Conservation (phyloP, 2,329 filamentous ascomycete species). For the Aspergillus calidoustus region DNA sequence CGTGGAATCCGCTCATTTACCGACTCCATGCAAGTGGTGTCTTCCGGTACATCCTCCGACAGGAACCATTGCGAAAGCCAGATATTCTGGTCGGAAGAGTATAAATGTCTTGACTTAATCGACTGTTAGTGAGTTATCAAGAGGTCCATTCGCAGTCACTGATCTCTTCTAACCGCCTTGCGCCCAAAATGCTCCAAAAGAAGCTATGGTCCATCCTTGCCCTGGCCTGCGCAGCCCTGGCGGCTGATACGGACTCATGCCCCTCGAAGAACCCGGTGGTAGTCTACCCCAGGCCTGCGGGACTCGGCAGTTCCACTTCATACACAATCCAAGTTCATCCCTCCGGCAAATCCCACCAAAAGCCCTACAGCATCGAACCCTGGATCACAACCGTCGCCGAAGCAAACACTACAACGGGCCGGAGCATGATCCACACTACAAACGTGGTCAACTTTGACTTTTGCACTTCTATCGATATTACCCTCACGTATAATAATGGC, state of each 20-base stretch:
- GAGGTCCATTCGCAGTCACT: no score
- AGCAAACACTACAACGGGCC: constrained; percentile 6
- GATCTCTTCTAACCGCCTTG: no score
- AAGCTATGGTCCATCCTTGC: not conserved
- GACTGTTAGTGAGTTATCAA: no score
- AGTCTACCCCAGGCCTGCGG: not conserved
- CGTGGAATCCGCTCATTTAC: not conserved
- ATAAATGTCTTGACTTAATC: not conserved
- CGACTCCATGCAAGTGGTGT: not conserved
- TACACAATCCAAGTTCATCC: not conserved
- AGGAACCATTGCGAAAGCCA: no score
- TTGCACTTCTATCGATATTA: not conserved
- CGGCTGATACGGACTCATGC: not conserved
- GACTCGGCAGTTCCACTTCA: not conserved
- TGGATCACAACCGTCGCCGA: constrained; percentile 6
- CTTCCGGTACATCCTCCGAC: not conserved
- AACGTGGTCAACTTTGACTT: constrained; percentile 11
- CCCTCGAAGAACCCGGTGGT: not conserved
- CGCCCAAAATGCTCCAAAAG: not conserved
- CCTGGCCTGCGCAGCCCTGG: not conserved
- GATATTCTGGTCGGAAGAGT: not conserved
- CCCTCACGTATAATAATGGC: not conserved
- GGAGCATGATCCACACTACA: not conserved
- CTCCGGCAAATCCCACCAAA: not conserved
- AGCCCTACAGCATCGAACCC: not conserved